A percentile compares a stretch with the other conserved stretches of the same genome.
Evolutionary conservation across 495 filamentous ascomycete species (phyloP).

Genomic region (Daldinia childiae): DNA sequence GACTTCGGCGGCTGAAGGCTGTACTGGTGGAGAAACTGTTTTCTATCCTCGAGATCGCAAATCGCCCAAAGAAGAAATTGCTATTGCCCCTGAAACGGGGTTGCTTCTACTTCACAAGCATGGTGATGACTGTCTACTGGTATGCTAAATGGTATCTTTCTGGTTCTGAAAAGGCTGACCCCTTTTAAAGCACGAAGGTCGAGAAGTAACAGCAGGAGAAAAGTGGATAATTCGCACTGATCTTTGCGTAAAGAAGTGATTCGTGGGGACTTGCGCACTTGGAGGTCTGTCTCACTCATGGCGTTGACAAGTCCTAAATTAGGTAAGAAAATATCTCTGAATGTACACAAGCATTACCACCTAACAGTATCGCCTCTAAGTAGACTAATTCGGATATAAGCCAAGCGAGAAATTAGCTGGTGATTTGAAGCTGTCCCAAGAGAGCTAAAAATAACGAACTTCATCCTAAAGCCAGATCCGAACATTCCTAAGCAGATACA

Average conservation of each 20-base stretch:
- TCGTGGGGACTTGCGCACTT: neutral
- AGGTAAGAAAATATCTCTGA: neutral
- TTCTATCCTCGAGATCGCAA: constrained; percentile 82
- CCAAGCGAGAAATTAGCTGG: neutral
- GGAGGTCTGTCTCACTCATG: neutral
- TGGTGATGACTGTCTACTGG: constrained; percentile 84
- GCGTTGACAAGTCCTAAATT: neutral
- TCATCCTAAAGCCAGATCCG: neutral
- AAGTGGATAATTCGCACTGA: constrained; percentile 95
- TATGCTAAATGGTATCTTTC: constrained; percentile 35
- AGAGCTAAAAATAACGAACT: neutral
- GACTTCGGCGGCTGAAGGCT: constrained; percentile 71
- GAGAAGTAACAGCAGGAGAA: constrained; percentile 79
- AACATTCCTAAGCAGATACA: neutral
- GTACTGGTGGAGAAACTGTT: constrained; percentile 85
- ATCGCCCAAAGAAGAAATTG: constrained; percentile 66
- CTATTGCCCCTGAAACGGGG: constrained; percentile 78
- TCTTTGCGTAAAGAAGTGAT: constrained; percentile 69
- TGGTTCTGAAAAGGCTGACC: constrained; percentile 1
- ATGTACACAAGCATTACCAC: too few relatives aligned
- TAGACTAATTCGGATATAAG: neutral
- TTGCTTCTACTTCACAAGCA: constrained; percentile 89
- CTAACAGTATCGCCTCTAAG: too few relatives aligned
- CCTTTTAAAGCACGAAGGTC: constrained; percentile 73
- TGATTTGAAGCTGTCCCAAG: neutral